Base-by-base conservation (phyloP, 1,284 basidiomycete species). In the Fomitopsis betulina region DNA sequence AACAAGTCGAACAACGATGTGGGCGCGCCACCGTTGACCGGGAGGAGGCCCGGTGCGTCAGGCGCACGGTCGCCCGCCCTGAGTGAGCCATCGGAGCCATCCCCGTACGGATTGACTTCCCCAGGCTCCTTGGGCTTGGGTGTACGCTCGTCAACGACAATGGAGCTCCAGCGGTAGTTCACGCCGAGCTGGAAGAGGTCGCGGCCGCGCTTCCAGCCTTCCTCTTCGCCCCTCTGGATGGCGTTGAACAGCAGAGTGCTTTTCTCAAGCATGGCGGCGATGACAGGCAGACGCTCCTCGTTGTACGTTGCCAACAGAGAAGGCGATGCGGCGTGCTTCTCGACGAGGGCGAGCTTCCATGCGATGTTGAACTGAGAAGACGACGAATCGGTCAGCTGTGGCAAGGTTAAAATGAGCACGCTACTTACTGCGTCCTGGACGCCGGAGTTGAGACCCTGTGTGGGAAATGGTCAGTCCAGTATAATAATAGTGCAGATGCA, bases 161-260 rank as follows among this genome's bases (percentile, higher is more conserved):
- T 73, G 7, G 73, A 27, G 49, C 49, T 51, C 49, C 49, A 51
- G 9, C 49, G 49, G 49, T 37, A 37, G 49, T 51, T 51, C 9
- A 80, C 71, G 1, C 77, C 77, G 32, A 79, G 69, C 63, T 76
- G 75, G 23, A 68, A 62, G 23, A 79, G 65, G 5, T 64, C 65
- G 21, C 65, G 32, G 23, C 57, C 52, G 15, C 60, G 53, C 19
- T 57, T 49, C 40, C 50, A 60, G 19, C 25, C 27, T 5, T 37
- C 25, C 21, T 59, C 27, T 5, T 17, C n/a, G 35, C 13, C 7
- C n/a, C 17, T 33, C 21, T 37, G 2, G 25, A 45, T 33, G 12
- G 51, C 42, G 8, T 57, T 21, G 1, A 9, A 21, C 9, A 59
- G 37, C 15, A 10, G 8, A 15, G 53, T 65, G 1, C 66, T 66